Conservation (phyloP, 257 asterid species). For the Solanum chiquidenum region DNA sequence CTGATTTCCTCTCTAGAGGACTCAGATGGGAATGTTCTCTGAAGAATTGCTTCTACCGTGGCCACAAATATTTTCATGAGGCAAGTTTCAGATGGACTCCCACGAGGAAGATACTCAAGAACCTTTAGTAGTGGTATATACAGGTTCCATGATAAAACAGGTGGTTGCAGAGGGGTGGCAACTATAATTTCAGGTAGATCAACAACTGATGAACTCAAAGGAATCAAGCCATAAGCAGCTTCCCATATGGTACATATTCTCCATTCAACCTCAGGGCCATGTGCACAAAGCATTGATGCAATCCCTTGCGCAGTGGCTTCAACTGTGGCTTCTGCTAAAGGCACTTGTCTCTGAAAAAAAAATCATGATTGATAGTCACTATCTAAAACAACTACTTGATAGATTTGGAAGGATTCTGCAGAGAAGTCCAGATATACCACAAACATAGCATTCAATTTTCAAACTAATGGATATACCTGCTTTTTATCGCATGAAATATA, state of each 20-base stretch:
- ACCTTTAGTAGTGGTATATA: conserved; percentile 94
- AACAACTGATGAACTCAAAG: conserved; percentile 85
- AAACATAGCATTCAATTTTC: background rate
- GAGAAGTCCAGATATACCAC: conserved; percentile 1
- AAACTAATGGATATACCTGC: conserved; percentile 45
- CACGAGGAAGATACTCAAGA: conserved; percentile 96
- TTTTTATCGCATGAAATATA: conserved; percentile 44
- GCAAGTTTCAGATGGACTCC: conserved; percentile 96
- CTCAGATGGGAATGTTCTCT: conserved; percentile 87
- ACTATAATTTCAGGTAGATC: conserved; percentile 97
- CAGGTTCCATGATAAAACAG: conserved; percentile 84
- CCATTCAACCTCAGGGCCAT: conserved; percentile 99
- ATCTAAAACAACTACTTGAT: background rate
- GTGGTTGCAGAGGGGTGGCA: conserved; percentile 93
- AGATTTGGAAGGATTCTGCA: background rate
- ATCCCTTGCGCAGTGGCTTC: conserved; percentile 99
- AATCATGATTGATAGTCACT: conserved; percentile 2
- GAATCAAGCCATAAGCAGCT: conserved; percentile 98
- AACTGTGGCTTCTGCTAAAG: conserved; percentile 76
- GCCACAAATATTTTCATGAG: conserved; percentile 98
- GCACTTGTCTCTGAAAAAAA: conserved; percentile 61
- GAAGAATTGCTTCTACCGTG: conserved; percentile 92
- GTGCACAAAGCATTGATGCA: conserved; percentile 99
- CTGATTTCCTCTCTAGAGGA: conserved; percentile 72
- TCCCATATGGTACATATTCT: conserved; percentile 99